Evolutionary conservation across 2,329 filamentous ascomycete species (phyloP), one percentile per base, ranked within the genome.

Genomic region (Trichoderma harzianum): DNA sequence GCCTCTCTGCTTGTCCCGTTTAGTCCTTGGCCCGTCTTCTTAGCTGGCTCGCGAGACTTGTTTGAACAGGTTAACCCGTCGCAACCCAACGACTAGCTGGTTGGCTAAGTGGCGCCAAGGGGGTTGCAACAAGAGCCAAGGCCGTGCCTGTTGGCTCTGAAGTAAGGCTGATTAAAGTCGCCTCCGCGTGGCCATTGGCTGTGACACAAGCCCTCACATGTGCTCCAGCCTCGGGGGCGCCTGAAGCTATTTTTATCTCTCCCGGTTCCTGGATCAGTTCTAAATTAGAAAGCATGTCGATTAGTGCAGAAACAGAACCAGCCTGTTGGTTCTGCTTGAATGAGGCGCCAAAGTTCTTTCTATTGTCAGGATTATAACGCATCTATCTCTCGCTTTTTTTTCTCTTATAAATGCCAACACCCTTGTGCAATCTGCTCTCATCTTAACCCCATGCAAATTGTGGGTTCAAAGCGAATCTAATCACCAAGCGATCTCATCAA

Each of bases 401-500:
- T 30, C 16, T 12, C 18, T 26, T 53, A 69, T 61, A 69, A 53
- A 36, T 62, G 30, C 39, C 30, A 69, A 18, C 66, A 61, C 51
- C 64, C 24, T 51, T 36, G 57, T 53, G 30, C 39, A 36, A 61
- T 62, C 39, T 53, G 16, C 36, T 36, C 7, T 62, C 28, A 51
- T 21, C 36, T 69, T n/a, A 34, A 68, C 28, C 53, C 57, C 67
- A 69, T 53, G 39, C 28, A 34, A 36, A 53, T 62, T 69, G 30
- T 69, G 67, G 67, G 21, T 62, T 61, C 39, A n/a, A 21, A 2
- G 2, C 28, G 39, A 34, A 36, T 36, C 39, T 62, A n/a, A 28
- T 34, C 34, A 62, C 28, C 67, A 32, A 53, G 36, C 36, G 57
- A 69, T 69, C 67, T 69, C 28, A 47, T 62, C 57, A 28, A 62